Base-by-base conservation (phyloP, 1,284 basidiomycete species). In the Phaffia rhodozyma region DNA sequence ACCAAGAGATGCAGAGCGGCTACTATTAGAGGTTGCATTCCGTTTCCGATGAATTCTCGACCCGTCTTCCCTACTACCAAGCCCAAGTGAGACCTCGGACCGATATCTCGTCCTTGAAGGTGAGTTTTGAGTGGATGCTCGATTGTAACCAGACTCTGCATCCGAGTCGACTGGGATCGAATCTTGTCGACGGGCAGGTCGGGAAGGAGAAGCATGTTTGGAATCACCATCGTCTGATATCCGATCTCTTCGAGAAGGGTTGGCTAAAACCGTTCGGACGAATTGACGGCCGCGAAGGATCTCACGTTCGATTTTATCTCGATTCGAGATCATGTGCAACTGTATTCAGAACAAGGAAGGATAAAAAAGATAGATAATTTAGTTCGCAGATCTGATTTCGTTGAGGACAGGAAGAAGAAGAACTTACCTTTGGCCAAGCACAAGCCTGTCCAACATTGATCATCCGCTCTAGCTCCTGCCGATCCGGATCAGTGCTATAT, bases 341-440 rank as follows among this genome's bases (percentile, higher is more conserved):
- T 91, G 68, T 38, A 3, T 18, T 32, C 5, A 3, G 43, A 34
- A 34, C 32, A 34, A 34, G 32, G 5, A 34, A 34, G 32, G 9
- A 3, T 51, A 27, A 58, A 51, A 53, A 49, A n/a, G 58, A 61
- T 5, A 27, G 29, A 38, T 27, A 27, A 47, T n/a, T 56, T 38
- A 51, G 20, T 59, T 52, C 50, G 51, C 43, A 55, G 53, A 18
- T 5, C 0, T 13, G 18, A 13, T n/a, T 7, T 3, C 21, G 3
- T 5, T 13, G 23, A 9, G n/a, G 20, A 47, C 5, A 9, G n/a
- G 20, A 47, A 3, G 61, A 58, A 67, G 64, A 63, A 23, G 51
- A 20, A 67, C 76, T 62, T 68, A 93, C 87, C 78, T 92, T 92
- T 0, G 92, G 92, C 90, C 90, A 97, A 25, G 92, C 86, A n/a